Percentiles rank a stretch among this genome's conserved stretches.
phyloP scores from a whole-genome alignment of 1,139 yeast genomes.

The Tardiomyces blankii region DNA sequence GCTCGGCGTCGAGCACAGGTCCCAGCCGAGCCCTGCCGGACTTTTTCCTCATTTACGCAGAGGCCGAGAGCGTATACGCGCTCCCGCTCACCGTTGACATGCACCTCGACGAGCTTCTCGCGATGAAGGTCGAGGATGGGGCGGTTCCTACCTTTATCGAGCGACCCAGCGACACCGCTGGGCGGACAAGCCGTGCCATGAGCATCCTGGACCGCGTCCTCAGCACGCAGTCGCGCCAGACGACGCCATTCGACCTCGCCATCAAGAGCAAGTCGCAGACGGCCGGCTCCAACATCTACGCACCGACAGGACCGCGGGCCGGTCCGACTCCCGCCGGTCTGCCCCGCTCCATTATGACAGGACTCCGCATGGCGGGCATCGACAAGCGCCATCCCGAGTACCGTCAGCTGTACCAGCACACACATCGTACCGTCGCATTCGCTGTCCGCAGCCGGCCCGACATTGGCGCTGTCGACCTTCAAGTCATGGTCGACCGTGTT shows the following conservation, averaged over 20 bases:
- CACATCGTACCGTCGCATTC: slow-evolving; percentile 17
- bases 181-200: neutral
- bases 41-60: no score
- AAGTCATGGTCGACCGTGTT: no score
- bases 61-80: no score
- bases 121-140: no score
- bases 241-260: neutral
- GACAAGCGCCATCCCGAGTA: slow-evolving; percentile 17
- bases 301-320: slow-evolving; percentile 2
- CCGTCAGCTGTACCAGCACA: slow-evolving; percentile 17
- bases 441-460: slow-evolving; percentile 15
- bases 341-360: slow-evolving; percentile 23
- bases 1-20: no score
- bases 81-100: no score
- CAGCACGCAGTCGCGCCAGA: neutral
- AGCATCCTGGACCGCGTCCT: neutral
- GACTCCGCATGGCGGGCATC: slow-evolving; percentile 23
- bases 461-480: slow-evolving; percentile 4
- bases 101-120: no score
- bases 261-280: slow-evolving; percentile 4
- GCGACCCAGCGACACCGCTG: no score
- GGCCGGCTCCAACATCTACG: slow-evolving; percentile 9
- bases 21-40: no score
- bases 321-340: slow-evolving; percentile 8
- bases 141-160: no score